These are phyloP conservation scores for Pyrenochaeta sp. DNA, from an alignment of 2,329 filamentous ascomycete genomes.

Conservation along the genomic window DNA sequence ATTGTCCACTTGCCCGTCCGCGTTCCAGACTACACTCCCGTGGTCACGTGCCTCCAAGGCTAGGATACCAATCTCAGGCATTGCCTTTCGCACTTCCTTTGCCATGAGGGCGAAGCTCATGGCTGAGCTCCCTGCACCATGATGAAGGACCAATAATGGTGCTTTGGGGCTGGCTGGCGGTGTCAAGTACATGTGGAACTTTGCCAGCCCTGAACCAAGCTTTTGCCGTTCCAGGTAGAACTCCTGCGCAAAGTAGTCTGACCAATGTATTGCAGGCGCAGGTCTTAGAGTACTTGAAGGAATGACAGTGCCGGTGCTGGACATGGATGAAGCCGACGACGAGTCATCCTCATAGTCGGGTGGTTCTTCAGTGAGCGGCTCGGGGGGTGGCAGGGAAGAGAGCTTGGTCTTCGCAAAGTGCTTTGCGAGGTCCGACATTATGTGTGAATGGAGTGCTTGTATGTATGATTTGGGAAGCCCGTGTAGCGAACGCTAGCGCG, in stretches of 20 bases:
- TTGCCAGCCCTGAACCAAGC: conserved; percentile 56
- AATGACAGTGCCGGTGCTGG: conserved; percentile 90
- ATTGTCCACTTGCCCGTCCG: conserved; percentile 51
- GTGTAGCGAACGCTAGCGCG: conserved; percentile 1
- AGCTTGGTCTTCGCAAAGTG: conserved; percentile 81
- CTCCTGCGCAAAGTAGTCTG: conserved; percentile 89
- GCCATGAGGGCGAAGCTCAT: conserved; percentile 88
- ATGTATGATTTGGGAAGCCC: conserved; percentile 9
- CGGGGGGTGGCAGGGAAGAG: conserved; percentile 66
- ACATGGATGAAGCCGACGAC: conserved; percentile 77
- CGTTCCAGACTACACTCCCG: conserved; percentile 67
- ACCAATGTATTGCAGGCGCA: conserved; percentile 76
- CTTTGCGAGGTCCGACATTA: conserved; percentile 83
- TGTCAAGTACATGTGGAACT: conserved; percentile 87
- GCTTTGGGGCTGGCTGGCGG: conserved; percentile 73
- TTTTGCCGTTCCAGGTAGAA: conserved; percentile 69
- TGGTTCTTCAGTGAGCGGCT: conserved; percentile 57
- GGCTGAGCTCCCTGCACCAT: conserved; percentile 92
- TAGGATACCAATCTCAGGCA: conserved; percentile 84
- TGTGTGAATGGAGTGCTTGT: conserved; percentile 13
- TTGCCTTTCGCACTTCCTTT: conserved; percentile 75
- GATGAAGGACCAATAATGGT: conserved; percentile 91
- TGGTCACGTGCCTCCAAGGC: conserved; percentile 88
- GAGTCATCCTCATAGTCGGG: conserved; percentile 60
- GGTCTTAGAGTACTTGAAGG: conserved; percentile 75